Evolutionary conservation across 176 grass and related monocot genomes (phyloP).

Genomic region (Oryza glumipatula): DNA sequence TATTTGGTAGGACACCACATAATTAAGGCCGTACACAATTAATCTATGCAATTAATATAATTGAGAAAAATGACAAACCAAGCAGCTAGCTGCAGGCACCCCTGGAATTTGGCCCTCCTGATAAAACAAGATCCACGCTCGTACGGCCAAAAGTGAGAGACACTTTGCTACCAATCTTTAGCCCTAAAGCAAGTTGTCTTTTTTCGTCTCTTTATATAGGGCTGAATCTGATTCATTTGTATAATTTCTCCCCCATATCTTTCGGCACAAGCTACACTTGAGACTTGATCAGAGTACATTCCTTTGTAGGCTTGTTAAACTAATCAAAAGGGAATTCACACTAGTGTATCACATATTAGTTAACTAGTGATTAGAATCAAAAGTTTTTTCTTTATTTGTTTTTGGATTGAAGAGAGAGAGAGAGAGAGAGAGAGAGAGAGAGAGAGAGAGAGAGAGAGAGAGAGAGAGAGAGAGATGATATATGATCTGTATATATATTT

Average conservation of each 20-base stretch:
- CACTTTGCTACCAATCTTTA: conserved; percentile 25
- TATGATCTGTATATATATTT: neutral
- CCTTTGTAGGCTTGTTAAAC: neutral
- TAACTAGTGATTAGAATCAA: neutral
- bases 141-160: conserved; percentile 20
- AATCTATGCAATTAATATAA: neutral
- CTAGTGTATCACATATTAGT: neutral
- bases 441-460: neutral
- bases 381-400: neutral
- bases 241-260: conserved; percentile 33
- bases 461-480: neutral
- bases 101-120: neutral
- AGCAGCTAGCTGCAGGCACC: neutral
- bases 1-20: neutral
- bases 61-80: neutral
- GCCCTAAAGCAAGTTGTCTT: conserved; percentile 46
- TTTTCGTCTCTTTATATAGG: conserved; percentile 48
- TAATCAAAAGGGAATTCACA: conserved; percentile 22
- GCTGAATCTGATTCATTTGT: conserved; percentile 47
- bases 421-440: neutral
- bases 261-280: conserved; percentile 30
- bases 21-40: neutral
- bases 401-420: neutral
- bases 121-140: conserved; percentile 30
- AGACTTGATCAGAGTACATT: conserved; percentile 38